These are phyloP conservation scores for Scortechinia acanthostroma DNA, from an alignment of 2,329 filamentous ascomycete species.

Conservation along the genomic window DNA sequence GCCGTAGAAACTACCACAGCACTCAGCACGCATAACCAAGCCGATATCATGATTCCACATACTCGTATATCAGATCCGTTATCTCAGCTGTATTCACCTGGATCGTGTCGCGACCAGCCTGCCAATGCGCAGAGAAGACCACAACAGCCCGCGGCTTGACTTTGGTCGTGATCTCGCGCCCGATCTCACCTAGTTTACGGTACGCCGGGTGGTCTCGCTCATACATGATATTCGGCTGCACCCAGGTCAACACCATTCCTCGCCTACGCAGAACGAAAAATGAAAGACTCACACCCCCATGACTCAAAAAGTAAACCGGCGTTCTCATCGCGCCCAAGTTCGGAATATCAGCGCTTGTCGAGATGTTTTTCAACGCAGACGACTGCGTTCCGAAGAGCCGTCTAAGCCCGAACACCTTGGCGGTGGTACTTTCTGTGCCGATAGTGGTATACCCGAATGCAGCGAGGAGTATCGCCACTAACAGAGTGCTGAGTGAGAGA, in stretches of 20 bases:
- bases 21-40: conserved; percentile 3
- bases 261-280: background rate
- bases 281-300: conserved; percentile 33
- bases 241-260: conserved; percentile 5
- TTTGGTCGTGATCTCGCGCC: conserved; percentile 61
- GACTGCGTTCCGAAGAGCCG: background rate
- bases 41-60: conserved; percentile 8
- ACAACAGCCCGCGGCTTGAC: conserved; percentile 68
- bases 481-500: no score
- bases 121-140: conserved; percentile 75
- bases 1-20: conserved; percentile 51
- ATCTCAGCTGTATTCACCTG: conserved; percentile 59
- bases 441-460: no score
- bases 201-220: conserved; percentile 64
- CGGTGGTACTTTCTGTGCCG: no score
- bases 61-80: conserved; percentile 68
- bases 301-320: conserved; percentile 40
- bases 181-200: conserved; percentile 53
- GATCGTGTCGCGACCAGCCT: conserved; percentile 44
- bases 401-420: background rate
- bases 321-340: background rate
- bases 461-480: no score
- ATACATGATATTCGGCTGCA: conserved; percentile 59
- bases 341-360: background rate
- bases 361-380: background rate